phyloP scores from a whole-genome alignment of 1,284 basidiomycete species.

The Moesziomyces parantarcticus region DNA sequence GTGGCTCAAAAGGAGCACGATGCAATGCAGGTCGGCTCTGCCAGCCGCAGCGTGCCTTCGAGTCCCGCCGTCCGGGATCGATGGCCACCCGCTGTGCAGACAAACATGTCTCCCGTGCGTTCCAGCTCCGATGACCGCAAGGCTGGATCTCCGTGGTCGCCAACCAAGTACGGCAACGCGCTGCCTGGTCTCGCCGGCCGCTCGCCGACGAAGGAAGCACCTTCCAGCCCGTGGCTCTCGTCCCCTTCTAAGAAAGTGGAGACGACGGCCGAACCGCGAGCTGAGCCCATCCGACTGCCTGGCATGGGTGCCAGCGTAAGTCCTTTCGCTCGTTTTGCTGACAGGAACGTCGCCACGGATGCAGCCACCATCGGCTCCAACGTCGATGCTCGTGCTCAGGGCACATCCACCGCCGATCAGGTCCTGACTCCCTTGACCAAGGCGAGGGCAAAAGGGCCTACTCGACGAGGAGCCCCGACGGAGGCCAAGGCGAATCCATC shows the following conservation, averaged over 20 bases:
- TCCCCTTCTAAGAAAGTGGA: conserved; percentile 30
- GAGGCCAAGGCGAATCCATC: conserved; percentile 11
- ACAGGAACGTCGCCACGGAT: conserved; percentile 18
- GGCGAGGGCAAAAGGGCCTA: conserved; percentile 25
- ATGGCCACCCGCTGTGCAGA: conserved; percentile 38
- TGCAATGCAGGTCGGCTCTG: conserved; percentile 18
- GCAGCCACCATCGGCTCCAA: conserved; percentile 14
- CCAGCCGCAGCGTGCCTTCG: conserved; percentile 33
- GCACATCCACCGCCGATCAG: conserved; percentile 12
- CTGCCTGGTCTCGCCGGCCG: conserved; percentile 43
- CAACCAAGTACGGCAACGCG: conserved; percentile 48
- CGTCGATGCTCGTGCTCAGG: neutral
- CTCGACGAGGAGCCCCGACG: conserved; percentile 14
- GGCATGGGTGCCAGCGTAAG: conserved; percentile 43
- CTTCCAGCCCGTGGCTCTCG: conserved; percentile 15
- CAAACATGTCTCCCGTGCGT: conserved; percentile 21
- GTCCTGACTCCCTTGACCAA: conserved; percentile 33
- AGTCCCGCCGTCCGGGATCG: conserved; percentile 45
- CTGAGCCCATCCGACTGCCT: conserved; percentile 45
- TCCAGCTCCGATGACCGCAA: conserved; percentile 27
- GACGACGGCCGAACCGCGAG: conserved; percentile 24
- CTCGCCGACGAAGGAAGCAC: conserved; percentile 30
- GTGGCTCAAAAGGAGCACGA: conserved; percentile 36
- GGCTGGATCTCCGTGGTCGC: conserved; percentile 28
- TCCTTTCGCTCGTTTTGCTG: conserved; percentile 36